phyloP scores from a whole-genome alignment of 1,139 yeast genomes.

The Blastobotrys capitulatus region DNA sequence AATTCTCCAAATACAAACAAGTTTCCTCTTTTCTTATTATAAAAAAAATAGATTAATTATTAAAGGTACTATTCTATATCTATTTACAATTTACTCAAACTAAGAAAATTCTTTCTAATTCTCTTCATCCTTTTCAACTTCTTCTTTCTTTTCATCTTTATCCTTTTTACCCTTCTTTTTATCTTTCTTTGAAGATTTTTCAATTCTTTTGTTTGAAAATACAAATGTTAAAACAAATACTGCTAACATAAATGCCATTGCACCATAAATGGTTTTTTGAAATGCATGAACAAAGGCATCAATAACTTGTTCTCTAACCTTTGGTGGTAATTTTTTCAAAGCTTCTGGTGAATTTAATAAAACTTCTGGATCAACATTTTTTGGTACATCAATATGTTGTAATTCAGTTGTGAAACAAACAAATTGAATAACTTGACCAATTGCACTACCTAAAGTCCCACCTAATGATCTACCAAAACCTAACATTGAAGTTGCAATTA shows the following conservation, averaged over 20 bases:
- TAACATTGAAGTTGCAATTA: conserved; percentile 45
- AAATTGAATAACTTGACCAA: conserved; percentile 46
- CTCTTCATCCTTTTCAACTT: too few species aligned
- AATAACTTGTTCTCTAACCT: conserved; percentile 14
- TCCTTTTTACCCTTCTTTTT: too few species aligned
- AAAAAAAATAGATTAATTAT: too few species aligned
- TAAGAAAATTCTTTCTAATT: too few species aligned
- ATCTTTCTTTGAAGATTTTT: neutral
- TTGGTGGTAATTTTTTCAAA: conserved; percentile 16
- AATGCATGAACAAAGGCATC: conserved; percentile 23
- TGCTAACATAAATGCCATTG: conserved; percentile 17
- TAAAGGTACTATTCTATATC: too few species aligned
- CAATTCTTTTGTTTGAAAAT: conserved; percentile 22
- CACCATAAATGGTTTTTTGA: conserved; percentile 21
- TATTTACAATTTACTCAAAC: too few species aligned
- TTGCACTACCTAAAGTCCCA: conserved; percentile 44
- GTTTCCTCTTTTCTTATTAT: too few species aligned
- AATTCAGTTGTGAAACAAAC: conserved; percentile 23
- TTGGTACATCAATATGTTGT: conserved; percentile 13
- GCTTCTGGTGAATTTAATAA: conserved; percentile 20
- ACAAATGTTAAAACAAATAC: conserved; percentile 17
- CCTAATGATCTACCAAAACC: conserved; percentile 46
- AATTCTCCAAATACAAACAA: too few species aligned
- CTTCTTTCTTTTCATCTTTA: too few species aligned
- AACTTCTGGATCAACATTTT: conserved; percentile 10